phyloP scores from a whole-genome alignment of 306 rosid species.

The Cicer cuneatum region DNA sequence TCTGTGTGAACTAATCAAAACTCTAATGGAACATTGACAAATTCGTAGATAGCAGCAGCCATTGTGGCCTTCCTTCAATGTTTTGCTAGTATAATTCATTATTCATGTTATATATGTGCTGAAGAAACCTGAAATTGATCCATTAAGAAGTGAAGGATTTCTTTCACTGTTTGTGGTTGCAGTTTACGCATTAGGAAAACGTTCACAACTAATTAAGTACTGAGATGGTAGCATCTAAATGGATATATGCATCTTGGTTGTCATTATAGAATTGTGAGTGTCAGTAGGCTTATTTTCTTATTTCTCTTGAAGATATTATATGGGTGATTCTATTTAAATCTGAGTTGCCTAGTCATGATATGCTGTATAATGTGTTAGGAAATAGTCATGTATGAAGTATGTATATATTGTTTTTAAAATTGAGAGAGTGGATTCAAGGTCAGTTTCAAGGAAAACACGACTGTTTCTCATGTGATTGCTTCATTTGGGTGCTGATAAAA shows the following conservation, averaged over 20 bases:
- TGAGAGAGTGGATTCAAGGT: neutral
- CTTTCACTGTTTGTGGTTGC: conserved; percentile 26
- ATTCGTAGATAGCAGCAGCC: neutral
- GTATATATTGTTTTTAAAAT: conserved; percentile 34
- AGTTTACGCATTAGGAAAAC: conserved; percentile 14
- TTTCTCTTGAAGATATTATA: conserved; percentile 9
- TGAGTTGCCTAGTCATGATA: conserved; percentile 12
- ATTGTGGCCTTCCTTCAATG: conserved; percentile 16
- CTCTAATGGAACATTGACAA: conserved; percentile 12
- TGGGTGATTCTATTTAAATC: conserved; percentile 10
- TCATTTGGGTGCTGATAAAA: conserved; percentile 41
- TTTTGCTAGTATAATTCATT: conserved; percentile 19
- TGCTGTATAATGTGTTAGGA: conserved; percentile 12
- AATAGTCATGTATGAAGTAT: conserved; percentile 19
- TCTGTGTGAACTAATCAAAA: neutral
- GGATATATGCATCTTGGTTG: conserved; percentile 17
- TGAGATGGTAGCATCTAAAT: conserved; percentile 14
- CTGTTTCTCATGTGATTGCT: neutral
- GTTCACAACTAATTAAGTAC: conserved; percentile 1
- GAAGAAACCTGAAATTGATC: conserved; percentile 16
- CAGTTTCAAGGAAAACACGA: conserved; percentile 27
- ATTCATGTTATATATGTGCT: neutral
- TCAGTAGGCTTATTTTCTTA: conserved; percentile 4
- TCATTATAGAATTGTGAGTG: neutral
- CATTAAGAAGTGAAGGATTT: conserved; percentile 6